Evolutionary conservation across 2,329 filamentous ascomycete genomes (phyloP).

Genomic region (Alternaria sp.): DNA sequence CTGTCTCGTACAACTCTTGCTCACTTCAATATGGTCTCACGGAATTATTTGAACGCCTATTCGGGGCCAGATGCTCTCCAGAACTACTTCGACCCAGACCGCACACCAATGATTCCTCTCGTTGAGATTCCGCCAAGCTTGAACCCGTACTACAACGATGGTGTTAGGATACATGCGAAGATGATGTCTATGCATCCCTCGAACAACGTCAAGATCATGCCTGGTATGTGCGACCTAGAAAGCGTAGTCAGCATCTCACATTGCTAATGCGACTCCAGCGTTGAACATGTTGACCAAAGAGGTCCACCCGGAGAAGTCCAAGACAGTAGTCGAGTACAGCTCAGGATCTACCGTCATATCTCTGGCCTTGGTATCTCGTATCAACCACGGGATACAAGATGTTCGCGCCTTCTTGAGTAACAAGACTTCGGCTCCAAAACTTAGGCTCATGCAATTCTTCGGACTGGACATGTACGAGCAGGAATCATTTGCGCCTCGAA

Average conservation of each 20-base stretch:
- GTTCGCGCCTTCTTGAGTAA: conserved; percentile 27
- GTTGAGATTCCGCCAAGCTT: conserved; percentile 65
- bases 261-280: conserved; percentile 3
- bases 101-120: conserved; percentile 63
- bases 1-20: not conserved
- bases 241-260: not conserved
- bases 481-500: not conserved
- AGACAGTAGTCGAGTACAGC: conserved; percentile 28
- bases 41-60: conserved; percentile 58
- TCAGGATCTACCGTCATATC: conserved; percentile 32
- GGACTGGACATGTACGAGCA: conserved; percentile 25
- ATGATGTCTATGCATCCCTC: conserved; percentile 70
- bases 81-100: conserved; percentile 66
- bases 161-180: conserved; percentile 69
- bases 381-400: conserved; percentile 26
- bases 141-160: conserved; percentile 64
- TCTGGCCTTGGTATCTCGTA: conserved; percentile 25
- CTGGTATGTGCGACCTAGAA: conserved; percentile 56
- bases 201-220: conserved; percentile 70
- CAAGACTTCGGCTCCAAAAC: conserved; percentile 25
- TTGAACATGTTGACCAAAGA: conserved; percentile 27
- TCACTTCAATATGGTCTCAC: conserved; percentile 10
- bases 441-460: conserved; percentile 31
- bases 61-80: conserved; percentile 63
- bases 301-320: conserved; percentile 18